A percentile compares a stretch with the other conserved stretches of the same genome.
These are phyloP conservation scores for Pseudoperonospora humuli DNA, from an alignment of 352 stramenopile genomes.

Conservation along the genomic window DNA sequence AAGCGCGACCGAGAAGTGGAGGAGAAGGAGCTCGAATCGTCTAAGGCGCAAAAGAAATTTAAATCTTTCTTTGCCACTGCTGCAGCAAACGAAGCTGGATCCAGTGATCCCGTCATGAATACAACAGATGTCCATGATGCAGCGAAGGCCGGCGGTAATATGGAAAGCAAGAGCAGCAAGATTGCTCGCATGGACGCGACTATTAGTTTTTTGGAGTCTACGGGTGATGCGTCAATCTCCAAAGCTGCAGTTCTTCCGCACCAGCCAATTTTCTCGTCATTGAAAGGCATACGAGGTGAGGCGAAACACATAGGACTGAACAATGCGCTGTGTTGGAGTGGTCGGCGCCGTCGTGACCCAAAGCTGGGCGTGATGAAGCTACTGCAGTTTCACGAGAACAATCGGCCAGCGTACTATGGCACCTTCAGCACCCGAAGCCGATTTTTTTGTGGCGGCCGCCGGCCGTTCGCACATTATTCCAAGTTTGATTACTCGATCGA, in stretches of 20 bases:
- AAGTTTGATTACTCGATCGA: slow-evolving; percentile 77
- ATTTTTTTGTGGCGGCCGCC: slow-evolving; percentile 53
- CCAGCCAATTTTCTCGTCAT: slow-evolving; percentile 20
- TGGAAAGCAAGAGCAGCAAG: slow-evolving; percentile 19
- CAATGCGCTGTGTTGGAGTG: slow-evolving; percentile 37
- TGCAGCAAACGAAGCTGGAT: slow-evolving; percentile 2
- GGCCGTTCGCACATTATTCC: slow-evolving; percentile 48
- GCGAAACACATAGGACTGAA: slow-evolving; percentile 13
- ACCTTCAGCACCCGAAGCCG: slow-evolving; percentile 54
- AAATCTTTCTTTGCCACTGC: slow-evolving; percentile 42
- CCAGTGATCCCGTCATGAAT: slow-evolving; percentile 14
- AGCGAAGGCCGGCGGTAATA: background rate
- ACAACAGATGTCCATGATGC: slow-evolving; percentile 8
- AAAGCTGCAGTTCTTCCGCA: background rate
- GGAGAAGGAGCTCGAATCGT: slow-evolving; percentile 20
- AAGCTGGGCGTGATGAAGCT: slow-evolving; percentile 77
- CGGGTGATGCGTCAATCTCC: background rate
- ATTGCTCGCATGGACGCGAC: slow-evolving; percentile 51
- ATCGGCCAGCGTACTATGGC: slow-evolving; percentile 70
- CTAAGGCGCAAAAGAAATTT: slow-evolving; percentile 60
- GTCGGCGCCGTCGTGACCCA: slow-evolving; percentile 38
- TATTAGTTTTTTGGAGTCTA: slow-evolving; percentile 19
- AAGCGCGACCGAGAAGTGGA: slow-evolving; percentile 45
- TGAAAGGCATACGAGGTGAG: slow-evolving; percentile 18
- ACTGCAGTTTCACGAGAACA: slow-evolving; percentile 82